phyloP scores from a whole-genome alignment of 352 stramenopile species.

The Halophytophthora batemanensis region DNA sequence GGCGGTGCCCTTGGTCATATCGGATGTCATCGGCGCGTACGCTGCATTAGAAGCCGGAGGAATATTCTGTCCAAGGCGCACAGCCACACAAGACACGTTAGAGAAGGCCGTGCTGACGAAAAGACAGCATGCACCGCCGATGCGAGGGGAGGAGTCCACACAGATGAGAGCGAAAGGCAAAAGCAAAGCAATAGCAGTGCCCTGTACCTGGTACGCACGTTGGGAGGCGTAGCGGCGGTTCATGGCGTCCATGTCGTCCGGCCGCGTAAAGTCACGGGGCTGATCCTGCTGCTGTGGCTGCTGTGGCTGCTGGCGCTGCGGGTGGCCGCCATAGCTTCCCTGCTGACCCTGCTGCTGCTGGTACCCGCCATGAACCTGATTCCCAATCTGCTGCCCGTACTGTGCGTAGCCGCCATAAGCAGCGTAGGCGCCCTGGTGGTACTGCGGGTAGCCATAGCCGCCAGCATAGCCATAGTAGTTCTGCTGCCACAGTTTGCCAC shows the following conservation, averaged over 20 bases:
- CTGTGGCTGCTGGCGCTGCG: constrained; percentile 16
- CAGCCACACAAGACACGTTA: constrained; percentile 3
- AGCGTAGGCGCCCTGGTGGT: constrained; percentile 34
- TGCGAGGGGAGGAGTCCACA: neutral
- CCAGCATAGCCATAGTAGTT: constrained; percentile 64
- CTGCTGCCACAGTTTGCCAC: constrained; percentile 10
- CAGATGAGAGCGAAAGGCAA: constrained; percentile 3
- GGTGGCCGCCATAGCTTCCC: constrained; percentile 24
- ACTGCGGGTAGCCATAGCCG: constrained; percentile 54
- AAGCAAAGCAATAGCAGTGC: constrained; percentile 16
- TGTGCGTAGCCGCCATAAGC: constrained; percentile 48
- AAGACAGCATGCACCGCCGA: no score
- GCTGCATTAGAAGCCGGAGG: constrained; percentile 53
- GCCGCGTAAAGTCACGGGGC: constrained; percentile 65
- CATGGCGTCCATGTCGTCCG: constrained; percentile 71
- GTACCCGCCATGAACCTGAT: constrained; percentile 34
- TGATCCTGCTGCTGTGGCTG: constrained; percentile 38
- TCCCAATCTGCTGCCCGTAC: constrained; percentile 38
- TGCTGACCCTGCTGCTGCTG: constrained; percentile 35
- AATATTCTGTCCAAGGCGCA: constrained; percentile 46
- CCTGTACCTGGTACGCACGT: constrained; percentile 74
- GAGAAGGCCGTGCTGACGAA: neutral
- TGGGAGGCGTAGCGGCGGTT: constrained; percentile 78
- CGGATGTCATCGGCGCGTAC: constrained; percentile 64
- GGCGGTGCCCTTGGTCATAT: constrained; percentile 66